Base-by-base conservation (phyloP, 306 rosid genomes). In the Medicago lupulina region DNA sequence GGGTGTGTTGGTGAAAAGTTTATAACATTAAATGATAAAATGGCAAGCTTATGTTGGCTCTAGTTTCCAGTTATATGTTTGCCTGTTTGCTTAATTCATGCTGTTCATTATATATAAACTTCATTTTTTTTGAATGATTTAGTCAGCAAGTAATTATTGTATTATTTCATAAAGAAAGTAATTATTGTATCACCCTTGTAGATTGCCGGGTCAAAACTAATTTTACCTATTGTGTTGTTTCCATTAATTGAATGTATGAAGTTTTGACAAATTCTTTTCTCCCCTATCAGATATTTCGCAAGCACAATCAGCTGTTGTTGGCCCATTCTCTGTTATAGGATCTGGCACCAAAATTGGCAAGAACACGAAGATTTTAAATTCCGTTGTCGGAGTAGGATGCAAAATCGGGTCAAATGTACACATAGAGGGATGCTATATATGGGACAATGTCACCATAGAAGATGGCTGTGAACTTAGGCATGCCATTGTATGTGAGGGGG, bases 401-500 rank as follows among this genome's bases (percentile, higher is more conserved):
- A 85, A 65, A 61, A 88, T 96, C 73, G 99, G 99, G 36, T 83
- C 99, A 78, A 86, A 90, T 71, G 93, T 92, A 79, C 75, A 72
- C 47, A 90, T 96, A 83, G 92, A 89, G 82, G 98, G 97, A 66
- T 92, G 97, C 78, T 92, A 90, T 79, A 73, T 96, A 80, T 96
- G 98, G 98, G 82, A 89, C 82, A 89, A 86, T 78, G 92, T 92
- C 77, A 83, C 73, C 73, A 86, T 96, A 79, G 97, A 92, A 89
- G 97, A 96, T 91, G 96, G 90, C 63, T 96, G 99, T 75, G 83
- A 87, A 72, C 89, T 96, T 74, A 86, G 81, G 76, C 90, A 92
- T 88, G 92, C 94, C 73, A 88, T 96, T 61, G 92, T 89, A 19
- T 96, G 99, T 88, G 90, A 90, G 81, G 98, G 98, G 85, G 99